These are phyloP conservation scores for Penicillium sumatraense DNA, from an alignment of 2,329 filamentous ascomycete species.

Conservation along the genomic window DNA sequence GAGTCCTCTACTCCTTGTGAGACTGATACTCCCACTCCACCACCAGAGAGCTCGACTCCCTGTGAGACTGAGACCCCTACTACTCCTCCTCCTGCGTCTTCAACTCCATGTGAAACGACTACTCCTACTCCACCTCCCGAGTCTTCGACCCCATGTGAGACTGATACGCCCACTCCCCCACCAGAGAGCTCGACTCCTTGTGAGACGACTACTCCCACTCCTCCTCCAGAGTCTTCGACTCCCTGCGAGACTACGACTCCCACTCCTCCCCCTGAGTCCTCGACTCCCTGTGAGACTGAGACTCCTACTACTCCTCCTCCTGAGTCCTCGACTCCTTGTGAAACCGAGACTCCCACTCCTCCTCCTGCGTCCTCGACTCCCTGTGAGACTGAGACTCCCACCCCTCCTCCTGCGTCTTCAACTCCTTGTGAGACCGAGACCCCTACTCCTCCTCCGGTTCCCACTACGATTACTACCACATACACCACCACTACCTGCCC, in stretches of 20 bases:
- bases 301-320: neutral
- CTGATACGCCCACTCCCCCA: conserved; percentile 6
- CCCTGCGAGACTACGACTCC: conserved; percentile 13
- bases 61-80: conserved; percentile 10
- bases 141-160: conserved; percentile 10
- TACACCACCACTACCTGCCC: conserved; percentile 36
- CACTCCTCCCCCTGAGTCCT: conserved; percentile 1
- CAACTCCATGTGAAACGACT: conserved; percentile 6
- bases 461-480: conserved; percentile 23
- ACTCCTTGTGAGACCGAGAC: conserved; percentile 13
- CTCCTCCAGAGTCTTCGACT: conserved; percentile 10
- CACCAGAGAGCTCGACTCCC: conserved; percentile 10
- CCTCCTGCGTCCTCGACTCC: neutral
- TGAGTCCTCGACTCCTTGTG: neutral
- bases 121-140: conserved; percentile 9
- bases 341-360: neutral
- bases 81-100: conserved; percentile 1
- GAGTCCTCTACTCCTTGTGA: conserved; percentile 4
- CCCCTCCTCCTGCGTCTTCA: conserved; percentile 9
- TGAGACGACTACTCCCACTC: conserved; percentile 6
- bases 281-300: conserved; percentile 4
- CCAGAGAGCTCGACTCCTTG: conserved; percentile 5
- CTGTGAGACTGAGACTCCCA: conserved; percentile 1
- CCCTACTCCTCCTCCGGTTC: conserved; percentile 11
- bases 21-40: conserved; percentile 7